Evolutionary conservation across 2,329 filamentous ascomycete genomes (phyloP).

Genomic region (Parascedosporium putredinis): DNA sequence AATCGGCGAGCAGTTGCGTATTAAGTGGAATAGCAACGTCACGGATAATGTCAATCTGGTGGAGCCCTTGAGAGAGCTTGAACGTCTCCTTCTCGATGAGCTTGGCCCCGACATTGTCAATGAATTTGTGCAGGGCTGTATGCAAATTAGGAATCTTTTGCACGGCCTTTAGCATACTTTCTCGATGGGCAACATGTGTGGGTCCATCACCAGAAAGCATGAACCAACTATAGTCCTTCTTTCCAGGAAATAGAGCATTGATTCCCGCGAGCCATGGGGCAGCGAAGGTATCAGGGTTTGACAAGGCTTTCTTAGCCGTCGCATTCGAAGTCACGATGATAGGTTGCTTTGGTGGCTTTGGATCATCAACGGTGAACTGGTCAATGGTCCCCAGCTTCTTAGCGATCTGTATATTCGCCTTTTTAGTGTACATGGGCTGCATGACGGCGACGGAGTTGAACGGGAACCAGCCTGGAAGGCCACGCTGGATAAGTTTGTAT

Average conservation of each 20-base stretch:
- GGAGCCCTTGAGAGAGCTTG: conserved; percentile 22
- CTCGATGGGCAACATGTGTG: conserved; percentile 21
- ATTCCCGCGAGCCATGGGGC: conserved; percentile 23
- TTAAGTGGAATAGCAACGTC: conserved; percentile 51
- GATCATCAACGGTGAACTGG: conserved; percentile 24
- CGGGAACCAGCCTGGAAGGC: conserved; percentile 32
- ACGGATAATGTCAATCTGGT: conserved; percentile 31
- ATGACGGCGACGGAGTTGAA: conserved; percentile 31
- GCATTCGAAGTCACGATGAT: conserved; percentile 17
- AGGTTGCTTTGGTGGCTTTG: conserved; percentile 22
- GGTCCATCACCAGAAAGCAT: conserved; percentile 27
- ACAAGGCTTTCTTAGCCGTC: conserved; percentile 22
- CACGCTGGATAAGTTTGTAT: conserved; percentile 35
- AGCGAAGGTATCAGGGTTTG: conserved; percentile 21
- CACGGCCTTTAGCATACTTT: conserved; percentile 20
- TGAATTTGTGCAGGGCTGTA: conserved; percentile 20
- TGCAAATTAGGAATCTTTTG: conserved; percentile 23
- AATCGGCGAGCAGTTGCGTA: conserved; percentile 41
- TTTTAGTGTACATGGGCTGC: conserved; percentile 35
- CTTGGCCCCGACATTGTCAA: conserved; percentile 24
- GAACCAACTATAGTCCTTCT: conserved; percentile 27
- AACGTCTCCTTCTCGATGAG: conserved; percentile 30
- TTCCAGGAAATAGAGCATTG: conserved; percentile 22
- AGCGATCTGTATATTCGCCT: conserved; percentile 27
- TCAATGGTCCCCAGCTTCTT: conserved; percentile 25